Conservation (phyloP, 2,329 filamentous ascomycete genomes). For the Metarhizium album region DNA sequence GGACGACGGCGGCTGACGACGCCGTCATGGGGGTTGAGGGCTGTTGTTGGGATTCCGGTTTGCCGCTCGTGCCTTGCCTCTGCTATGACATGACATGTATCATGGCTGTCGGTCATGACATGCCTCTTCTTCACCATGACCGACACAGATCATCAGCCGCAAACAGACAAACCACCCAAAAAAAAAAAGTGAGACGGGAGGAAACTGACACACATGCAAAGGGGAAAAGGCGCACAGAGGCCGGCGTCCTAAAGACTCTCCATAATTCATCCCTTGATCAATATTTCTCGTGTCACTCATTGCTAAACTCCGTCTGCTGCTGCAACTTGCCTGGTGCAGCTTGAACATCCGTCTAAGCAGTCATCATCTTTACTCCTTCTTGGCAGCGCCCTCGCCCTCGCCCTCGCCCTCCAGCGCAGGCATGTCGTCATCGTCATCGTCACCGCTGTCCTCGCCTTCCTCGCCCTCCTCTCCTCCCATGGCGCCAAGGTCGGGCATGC, state of each 20-base stretch:
- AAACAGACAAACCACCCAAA: no score
- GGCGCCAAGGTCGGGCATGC: conserved; percentile 17
- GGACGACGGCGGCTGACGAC: no score
- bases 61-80: background rate
- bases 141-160: background rate
- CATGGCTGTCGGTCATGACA: no score
- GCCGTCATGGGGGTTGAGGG: background rate
- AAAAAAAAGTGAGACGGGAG: background rate
- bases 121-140: background rate
- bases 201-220: no score
- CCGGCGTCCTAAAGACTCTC: background rate
- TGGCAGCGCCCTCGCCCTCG: no score
- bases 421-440: conserved; percentile 72
- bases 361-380: conserved; percentile 24
- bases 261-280: background rate
- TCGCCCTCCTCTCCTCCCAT: conserved; percentile 37
- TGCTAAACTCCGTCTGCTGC: background rate
- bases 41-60: background rate
- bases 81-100: no score
- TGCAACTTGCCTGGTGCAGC: background rate
- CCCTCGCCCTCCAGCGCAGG: conserved; percentile 55
- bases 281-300: background rate
- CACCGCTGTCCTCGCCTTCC: conserved; percentile 41
- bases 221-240: background rate
- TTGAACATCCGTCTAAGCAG: background rate